Percentiles rank a stretch among this genome's conserved stretches.
These are phyloP conservation scores for Nidularia pulvinata DNA, from an alignment of 768 basidiomycete genomes.

Conservation along the genomic window DNA sequence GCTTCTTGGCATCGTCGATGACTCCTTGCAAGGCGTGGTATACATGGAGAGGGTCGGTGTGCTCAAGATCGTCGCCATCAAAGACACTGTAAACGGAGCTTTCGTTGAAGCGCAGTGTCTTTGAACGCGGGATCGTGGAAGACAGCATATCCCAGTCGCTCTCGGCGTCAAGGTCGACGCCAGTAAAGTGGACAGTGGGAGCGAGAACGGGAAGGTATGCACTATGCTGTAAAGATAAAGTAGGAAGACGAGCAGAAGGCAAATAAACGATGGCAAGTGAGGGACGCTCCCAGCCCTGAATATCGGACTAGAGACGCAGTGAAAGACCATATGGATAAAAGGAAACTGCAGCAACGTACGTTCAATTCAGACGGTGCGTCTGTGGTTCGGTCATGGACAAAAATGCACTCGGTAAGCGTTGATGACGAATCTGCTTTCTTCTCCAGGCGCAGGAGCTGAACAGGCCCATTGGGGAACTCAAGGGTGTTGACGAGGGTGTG, in stretches of 20 bases:
- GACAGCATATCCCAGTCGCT: conserved; percentile 42
- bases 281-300: conserved; percentile 37
- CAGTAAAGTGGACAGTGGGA: conserved; percentile 15
- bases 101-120: conserved; percentile 34
- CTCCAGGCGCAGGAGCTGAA: conserved; percentile 25
- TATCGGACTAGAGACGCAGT: conserved; percentile 37
- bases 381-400: conserved; percentile 36
- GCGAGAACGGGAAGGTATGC: conserved; percentile 62
- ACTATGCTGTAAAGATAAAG: conserved; percentile 29
- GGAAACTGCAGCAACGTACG: conserved; percentile 31
- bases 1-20: conserved; percentile 33
- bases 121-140: conserved; percentile 30
- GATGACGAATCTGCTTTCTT: conserved; percentile 17
- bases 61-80: conserved; percentile 42
- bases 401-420: conserved; percentile 24
- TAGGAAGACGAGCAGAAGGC: conserved; percentile 43
- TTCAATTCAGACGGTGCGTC: conserved; percentile 13
- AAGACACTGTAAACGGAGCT: conserved; percentile 35
- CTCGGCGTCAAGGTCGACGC: conserved; percentile 19
- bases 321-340: conserved; percentile 25
- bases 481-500: conserved; percentile 22
- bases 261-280: conserved; percentile 73
- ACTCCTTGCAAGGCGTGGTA: conserved; percentile 46
- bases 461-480: conserved; percentile 15
- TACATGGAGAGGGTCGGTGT: conserved; percentile 36